Conservation (phyloP, 2,329 filamentous ascomycete species). For the Curvularia sp. region DNA sequence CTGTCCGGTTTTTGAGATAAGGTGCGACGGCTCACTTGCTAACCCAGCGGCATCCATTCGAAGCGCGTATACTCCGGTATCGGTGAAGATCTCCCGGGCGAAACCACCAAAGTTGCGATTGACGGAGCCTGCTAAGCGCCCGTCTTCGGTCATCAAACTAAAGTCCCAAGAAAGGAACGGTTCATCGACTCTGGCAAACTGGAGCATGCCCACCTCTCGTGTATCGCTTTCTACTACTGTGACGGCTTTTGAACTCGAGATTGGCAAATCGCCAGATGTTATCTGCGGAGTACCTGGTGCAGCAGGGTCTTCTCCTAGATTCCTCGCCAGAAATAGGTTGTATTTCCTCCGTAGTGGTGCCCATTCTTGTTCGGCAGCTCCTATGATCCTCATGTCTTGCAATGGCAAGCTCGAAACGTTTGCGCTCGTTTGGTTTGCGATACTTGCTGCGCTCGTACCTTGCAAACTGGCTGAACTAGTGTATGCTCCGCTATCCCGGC, state of each 20-base stretch:
- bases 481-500: constrained; percentile 32
- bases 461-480: constrained; percentile 56
- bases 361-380: constrained; percentile 70
- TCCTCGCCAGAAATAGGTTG: constrained; percentile 67
- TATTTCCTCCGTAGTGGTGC: constrained; percentile 68
- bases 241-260: constrained; percentile 59
- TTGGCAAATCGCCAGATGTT: constrained; percentile 54
- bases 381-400: constrained; percentile 67
- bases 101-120: constrained; percentile 70
- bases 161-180: constrained; percentile 72
- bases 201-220: constrained; percentile 58
- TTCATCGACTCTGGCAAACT: constrained; percentile 70
- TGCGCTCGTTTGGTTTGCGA: constrained; percentile 55
- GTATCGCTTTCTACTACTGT: constrained; percentile 50
- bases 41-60: constrained; percentile 67
- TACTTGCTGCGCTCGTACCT: constrained; percentile 53
- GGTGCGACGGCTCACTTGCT: constrained; percentile 49
- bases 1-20: constrained; percentile 51
- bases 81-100: constrained; percentile 69
- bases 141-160: constrained; percentile 60
- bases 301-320: constrained; percentile 50
- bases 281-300: constrained; percentile 51
- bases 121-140: constrained; percentile 64
- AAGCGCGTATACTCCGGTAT: constrained; percentile 69
- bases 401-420: constrained; percentile 63